Evolutionary conservation across 1,284 basidiomycete species (phyloP), one percentile per base, ranked within the genome.

Genomic region (Cutaneotrichosporon sp.): DNA sequence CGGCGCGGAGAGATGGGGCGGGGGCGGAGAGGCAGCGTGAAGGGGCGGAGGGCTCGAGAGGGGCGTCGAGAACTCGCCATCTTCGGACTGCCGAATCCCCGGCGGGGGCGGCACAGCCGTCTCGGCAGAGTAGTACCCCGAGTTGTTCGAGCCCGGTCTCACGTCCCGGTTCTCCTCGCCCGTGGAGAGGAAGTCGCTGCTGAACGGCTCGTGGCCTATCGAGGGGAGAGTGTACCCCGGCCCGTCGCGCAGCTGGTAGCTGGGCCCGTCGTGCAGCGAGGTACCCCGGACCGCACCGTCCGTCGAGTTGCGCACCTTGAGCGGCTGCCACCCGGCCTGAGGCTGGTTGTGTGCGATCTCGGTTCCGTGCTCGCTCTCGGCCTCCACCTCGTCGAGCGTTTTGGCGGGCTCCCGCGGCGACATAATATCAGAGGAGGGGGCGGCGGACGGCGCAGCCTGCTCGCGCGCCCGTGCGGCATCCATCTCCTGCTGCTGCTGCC

Each of bases 401-500:
- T 5, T 29, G 14, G 11, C 25, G 14, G 18, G 47, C 14, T 13
- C 14, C 18, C 13, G 24, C 13, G 47, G 25, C 7, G 47, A 14
- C 16, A 50, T 16, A 16, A 27, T 10, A 18, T 31, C 47, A n/a
- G 47, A 29, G 27, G 47, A 18, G 18, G 47, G 18, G 8, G 14
- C 47, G 4, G 25, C 47, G 4, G 25, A n/a, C 13, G 47, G 25
- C 8, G 47, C 25, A 11, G 47, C 25, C 69, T 56, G 51, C 33
- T 36, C 31, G 24, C 54, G 55, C 66, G 56, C 57, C 18, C 34
- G 52, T 4, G 63, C 67, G 11, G 64, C 70, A 36, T 76, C 73
- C 57, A 72, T 65, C 59, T 67, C 66, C 45, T 60, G 66, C 65
- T 72, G 77, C 66, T 77, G 77, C 64, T 76, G 72, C 47, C 70